Conservation (phyloP, 2,329 filamentous ascomycete species). For the Didymella exigua region DNA sequence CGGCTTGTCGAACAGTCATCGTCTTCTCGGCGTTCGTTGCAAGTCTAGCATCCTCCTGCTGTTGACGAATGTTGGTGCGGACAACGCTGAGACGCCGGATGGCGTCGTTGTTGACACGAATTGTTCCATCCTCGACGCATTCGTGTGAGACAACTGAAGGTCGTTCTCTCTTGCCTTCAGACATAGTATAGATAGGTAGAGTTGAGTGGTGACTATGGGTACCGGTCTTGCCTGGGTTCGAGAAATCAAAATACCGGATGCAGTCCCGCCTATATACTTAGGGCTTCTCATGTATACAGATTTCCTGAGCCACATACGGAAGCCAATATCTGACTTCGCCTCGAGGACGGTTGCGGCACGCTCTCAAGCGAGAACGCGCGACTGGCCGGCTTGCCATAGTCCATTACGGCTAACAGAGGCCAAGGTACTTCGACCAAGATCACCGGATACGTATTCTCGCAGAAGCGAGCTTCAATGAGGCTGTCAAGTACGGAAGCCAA, state of each 20-base stretch:
- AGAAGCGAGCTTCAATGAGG: neutral
- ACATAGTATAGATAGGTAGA: slow-evolving; percentile 9
- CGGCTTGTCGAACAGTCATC: slow-evolving; percentile 20
- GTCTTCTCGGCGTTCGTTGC: slow-evolving; percentile 14
- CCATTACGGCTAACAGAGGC: neutral
- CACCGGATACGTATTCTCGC: slow-evolving; percentile 1
- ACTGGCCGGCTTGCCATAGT: neutral
- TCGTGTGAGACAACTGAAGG: slow-evolving; percentile 11
- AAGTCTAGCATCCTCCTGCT: slow-evolving; percentile 17
- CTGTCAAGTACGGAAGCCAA: slow-evolving; percentile 8
- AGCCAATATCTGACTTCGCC: slow-evolving; percentile 1
- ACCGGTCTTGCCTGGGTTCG: neutral
- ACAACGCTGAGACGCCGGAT: slow-evolving; percentile 15
- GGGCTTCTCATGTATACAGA: neutral
- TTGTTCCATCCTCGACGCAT: slow-evolving; percentile 7
- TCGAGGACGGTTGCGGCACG: slow-evolving; percentile 7
- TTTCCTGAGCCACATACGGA: neutral
- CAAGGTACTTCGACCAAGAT: slow-evolving; percentile 7
- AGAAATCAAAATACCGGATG: neutral
- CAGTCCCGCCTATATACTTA: slow-evolving; percentile 5
- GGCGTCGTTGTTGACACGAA: slow-evolving; percentile 15
- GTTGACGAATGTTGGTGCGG: slow-evolving; percentile 9
- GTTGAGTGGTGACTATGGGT: neutral
- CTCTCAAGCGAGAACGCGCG: neutral
- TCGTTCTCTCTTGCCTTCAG: slow-evolving; percentile 3